phyloP scores from a whole-genome alignment of 805 yeast genomes.

The Schwanniomyces pseudopolymorphus region DNA sequence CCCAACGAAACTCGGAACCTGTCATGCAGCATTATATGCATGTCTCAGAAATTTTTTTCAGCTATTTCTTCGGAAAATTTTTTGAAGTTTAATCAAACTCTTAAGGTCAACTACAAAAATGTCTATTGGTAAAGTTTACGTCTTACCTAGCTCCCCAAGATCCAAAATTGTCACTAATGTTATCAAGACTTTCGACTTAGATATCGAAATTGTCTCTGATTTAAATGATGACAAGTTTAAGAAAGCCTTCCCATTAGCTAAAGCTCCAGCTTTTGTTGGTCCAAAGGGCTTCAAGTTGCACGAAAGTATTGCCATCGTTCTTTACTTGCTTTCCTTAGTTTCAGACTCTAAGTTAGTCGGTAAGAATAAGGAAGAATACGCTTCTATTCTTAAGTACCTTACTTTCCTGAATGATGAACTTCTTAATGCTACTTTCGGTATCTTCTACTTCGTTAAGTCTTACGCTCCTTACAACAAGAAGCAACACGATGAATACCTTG shows the following conservation, averaged over 20 bases:
- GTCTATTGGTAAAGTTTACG: constrained; percentile 70
- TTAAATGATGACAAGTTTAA: constrained; percentile 41
- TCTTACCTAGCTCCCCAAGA: constrained; percentile 31
- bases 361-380: constrained; percentile 60
- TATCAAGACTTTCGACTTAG: constrained; percentile 59
- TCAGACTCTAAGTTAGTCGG: constrained; percentile 57
- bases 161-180: constrained; percentile 32
- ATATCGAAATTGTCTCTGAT: constrained; percentile 49
- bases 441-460: constrained; percentile 65
- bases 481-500: constrained; percentile 48
- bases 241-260: constrained; percentile 61
- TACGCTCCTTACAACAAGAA: constrained; percentile 76
- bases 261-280: constrained; percentile 68
- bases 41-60: constrained; percentile 4
- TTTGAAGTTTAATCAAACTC: neutral
- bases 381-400: constrained; percentile 71
- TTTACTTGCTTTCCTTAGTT: constrained; percentile 52
- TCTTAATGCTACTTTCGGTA: constrained; percentile 43
- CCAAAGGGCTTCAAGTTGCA: constrained; percentile 70
- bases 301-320: constrained; percentile 64
- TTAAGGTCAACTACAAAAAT: constrained; percentile 27
- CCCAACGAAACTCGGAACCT: neutral
- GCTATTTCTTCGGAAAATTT: neutral
- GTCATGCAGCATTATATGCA: neutral
- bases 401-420: constrained; percentile 74